Base-by-base conservation (phyloP, 257 asterid species). In the Thymus quinquecostatus region DNA sequence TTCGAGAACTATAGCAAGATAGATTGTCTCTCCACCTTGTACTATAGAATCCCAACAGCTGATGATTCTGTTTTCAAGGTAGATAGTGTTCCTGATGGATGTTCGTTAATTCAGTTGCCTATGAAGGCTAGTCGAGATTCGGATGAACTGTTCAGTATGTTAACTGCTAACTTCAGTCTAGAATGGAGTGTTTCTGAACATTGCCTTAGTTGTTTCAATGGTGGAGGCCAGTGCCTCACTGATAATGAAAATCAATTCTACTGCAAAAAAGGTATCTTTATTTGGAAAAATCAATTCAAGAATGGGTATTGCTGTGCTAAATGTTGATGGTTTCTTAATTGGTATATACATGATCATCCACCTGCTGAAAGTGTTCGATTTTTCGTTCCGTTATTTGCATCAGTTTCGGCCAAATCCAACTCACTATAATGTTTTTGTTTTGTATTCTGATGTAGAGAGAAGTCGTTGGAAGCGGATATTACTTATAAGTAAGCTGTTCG, bases 181-280 rank as follows among this genome's bases (percentile, higher is more conserved):
- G 75, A 81, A 72, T 84, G 84, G 86, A n/a, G 66, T 72, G 58
- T 86, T 32, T 74, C 84, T 12, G 58, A 50, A 5, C 62, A 10
- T 6, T 86, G 88, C 62, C 28, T 0, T 79, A 27, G 1, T 6
- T 86, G 90, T 49, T 60, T 66, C 40, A 11, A 8, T 1, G 44
- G 64, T 32, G 90, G 88, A 70, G 82, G 86, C 29, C 79, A 73
- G 78, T 82, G 87, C 63, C 41, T 65, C 56, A 71, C 60, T 64
- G 70, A 58, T 14, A 27, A 8, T 4, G n/a, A 6, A 34, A 66
- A 74, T 10, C 2, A 0, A 5, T 76, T 77, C 62, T 54, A 60
- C 58, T 79, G 87, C 70, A 41, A 68, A 68, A 30, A 8, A 79
- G 87, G 87, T 77, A 75, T 63, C 41, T 38, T 38, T 4, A 38